Evolutionary conservation across 176 grass and related monocot genomes (phyloP).

Genomic region (Olyra latifolia): DNA sequence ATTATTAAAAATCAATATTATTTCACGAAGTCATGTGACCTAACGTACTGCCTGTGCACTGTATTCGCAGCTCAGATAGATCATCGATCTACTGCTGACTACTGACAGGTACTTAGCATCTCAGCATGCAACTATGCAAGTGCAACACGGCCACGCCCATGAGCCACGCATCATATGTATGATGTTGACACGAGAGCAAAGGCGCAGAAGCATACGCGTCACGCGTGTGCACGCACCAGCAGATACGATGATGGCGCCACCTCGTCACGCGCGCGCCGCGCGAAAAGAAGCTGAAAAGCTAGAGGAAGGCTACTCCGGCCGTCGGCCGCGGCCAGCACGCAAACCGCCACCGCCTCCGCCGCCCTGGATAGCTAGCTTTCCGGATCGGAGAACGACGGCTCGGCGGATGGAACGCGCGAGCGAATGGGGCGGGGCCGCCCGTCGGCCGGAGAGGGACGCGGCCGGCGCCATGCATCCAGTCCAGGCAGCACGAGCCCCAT

Average conservation of each 20-base stretch:
- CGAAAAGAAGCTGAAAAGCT: slow-evolving; percentile 10
- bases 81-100: no score
- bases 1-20: no score
- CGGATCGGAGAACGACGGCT: slow-evolving; percentile 26
- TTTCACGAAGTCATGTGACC: no score
- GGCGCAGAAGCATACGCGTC: background rate
- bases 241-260: slow-evolving; percentile 39
- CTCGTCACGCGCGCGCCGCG: background rate
- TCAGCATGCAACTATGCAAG: no score
- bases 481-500: background rate
- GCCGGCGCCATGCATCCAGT: background rate
- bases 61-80: no score
- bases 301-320: background rate
- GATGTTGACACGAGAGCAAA: background rate
- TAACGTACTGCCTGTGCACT: no score
- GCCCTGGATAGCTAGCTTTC: slow-evolving; percentile 7
- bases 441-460: background rate
- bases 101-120: no score
- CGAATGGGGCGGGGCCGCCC: no score
- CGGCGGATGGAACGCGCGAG: background rate
- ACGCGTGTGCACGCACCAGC: background rate
- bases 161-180: no score
- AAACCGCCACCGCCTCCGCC: background rate
- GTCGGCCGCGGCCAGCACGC: background rate
- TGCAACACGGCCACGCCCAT: no score